Percentiles rank a stretch among this genome's conserved stretches.
Evolutionary conservation across 176 grass and related monocot genomes (phyloP).

Genomic region (Oryza rufipogon): DNA sequence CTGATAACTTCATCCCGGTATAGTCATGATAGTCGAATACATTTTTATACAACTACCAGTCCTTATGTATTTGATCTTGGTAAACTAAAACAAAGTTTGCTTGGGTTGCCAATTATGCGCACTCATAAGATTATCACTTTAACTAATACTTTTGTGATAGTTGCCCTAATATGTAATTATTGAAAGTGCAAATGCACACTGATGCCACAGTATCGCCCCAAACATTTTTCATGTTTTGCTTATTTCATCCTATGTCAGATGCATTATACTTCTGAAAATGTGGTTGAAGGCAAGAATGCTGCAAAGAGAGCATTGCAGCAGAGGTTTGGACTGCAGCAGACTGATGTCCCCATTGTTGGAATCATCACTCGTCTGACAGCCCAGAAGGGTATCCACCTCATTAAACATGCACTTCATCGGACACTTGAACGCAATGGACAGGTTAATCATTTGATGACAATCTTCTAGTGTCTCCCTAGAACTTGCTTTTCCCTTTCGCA

Average conservation of each 20-base stretch:
- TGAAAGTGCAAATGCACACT: neutral
- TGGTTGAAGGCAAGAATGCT: slow-evolving; percentile 81
- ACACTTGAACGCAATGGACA: slow-evolving; percentile 83
- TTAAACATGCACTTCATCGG: slow-evolving; percentile 76
- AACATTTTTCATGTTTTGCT: neutral
- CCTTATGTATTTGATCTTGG: neutral
- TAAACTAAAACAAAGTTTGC: slow-evolving; percentile 12
- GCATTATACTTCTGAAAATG: slow-evolving; percentile 81
- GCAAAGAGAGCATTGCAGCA: slow-evolving; percentile 87
- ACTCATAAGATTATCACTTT: neutral
- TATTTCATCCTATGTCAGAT: slow-evolving; percentile 55
- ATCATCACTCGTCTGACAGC: slow-evolving; percentile 88
- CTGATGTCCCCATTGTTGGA: slow-evolving; percentile 73
- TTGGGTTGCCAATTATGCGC: neutral
- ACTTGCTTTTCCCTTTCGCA: neutral
- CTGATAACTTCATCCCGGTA: slow-evolving; percentile 64
- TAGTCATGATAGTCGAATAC: neutral
- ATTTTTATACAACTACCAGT: slow-evolving; percentile 4
- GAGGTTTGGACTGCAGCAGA: slow-evolving; percentile 73
- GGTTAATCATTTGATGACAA: slow-evolving; percentile 45
- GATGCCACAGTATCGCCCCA: neutral
- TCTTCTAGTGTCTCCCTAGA: neutral
- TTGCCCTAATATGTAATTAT: neutral
- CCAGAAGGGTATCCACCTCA: slow-evolving; percentile 99
- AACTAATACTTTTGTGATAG: neutral